Evolutionary conservation across 2,329 filamentous ascomycete species (phyloP).

Genomic region (Exophiala bonariae): DNA sequence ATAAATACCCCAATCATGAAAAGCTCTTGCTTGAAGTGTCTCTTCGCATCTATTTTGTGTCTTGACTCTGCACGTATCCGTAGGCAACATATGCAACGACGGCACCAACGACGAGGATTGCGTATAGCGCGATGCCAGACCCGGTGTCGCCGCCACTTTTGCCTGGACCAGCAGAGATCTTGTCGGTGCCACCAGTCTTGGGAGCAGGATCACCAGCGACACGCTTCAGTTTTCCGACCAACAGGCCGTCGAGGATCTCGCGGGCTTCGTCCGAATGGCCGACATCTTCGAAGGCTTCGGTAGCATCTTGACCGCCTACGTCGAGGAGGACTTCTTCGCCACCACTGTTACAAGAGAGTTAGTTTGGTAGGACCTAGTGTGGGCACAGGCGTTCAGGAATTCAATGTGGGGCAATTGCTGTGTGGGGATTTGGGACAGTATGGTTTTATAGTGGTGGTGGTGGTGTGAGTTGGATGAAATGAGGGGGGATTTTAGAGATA

Average conservation of each 20-base stretch:
- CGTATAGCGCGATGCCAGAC: constrained; percentile 78
- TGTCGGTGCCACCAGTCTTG: constrained; percentile 56
- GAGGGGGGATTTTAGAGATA: constrained; percentile 1
- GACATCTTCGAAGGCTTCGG: constrained; percentile 98
- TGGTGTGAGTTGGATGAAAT: not conserved
- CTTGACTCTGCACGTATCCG: constrained; percentile 73
- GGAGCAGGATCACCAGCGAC: constrained; percentile 79
- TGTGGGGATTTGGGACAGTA: not conserved
- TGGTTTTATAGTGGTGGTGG: not conserved
- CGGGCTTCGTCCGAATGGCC: constrained; percentile 98
- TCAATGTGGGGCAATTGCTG: constrained; percentile 22
- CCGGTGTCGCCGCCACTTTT: constrained; percentile 52
- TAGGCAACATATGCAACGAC: constrained; percentile 76
- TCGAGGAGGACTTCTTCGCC: constrained; percentile 98
- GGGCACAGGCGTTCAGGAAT: not conserved
- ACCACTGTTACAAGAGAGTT: constrained; percentile 60
- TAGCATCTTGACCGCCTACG: constrained; percentile 91
- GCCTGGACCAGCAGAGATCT: constrained; percentile 39
- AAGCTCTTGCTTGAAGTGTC: too few relatives aligned
- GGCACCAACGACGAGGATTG: constrained; percentile 74
- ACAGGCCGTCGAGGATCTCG: constrained; percentile 79
- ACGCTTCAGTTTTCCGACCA: constrained; percentile 77
- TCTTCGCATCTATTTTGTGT: constrained; percentile 27
- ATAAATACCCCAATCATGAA: not conserved
- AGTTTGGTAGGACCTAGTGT: too few relatives aligned